Evolutionary conservation across 129 eudicot species (phyloP), one percentile per base, ranked within the genome.

Genomic region (Escallonia herrerae): DNA sequence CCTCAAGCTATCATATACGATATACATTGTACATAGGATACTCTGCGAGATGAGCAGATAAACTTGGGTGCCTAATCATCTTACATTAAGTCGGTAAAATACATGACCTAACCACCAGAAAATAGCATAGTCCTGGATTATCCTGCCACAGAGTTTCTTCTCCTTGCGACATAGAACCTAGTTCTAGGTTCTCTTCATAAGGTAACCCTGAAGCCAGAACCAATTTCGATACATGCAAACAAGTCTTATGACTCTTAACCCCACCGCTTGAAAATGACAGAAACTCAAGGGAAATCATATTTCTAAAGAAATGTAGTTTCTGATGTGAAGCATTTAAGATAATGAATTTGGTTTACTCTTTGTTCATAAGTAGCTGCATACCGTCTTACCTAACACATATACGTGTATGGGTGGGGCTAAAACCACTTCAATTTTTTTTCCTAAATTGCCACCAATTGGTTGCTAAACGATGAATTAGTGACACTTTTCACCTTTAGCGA

Each of bases 191-290:
- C 2, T 39, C 44, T 4, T 43, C 39, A 43, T 43, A 42, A 15
- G n/a, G 45, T 62, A 43, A 61, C 40, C 49, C 49, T 43, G 65
- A 61, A 5, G 10, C 39, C 14, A 51, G 4, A 15, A 7, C 15
- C n/a, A 4, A 51, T n/a, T 43, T 45, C 49, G 7, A 13, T 22
- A 15, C 14, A 11, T 62, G 10, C 43, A 14, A 40, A 37, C 8
- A n/a, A 62, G 65, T 43, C 3, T 42, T 43, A 62, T 62, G 5
- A 62, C 65, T 50, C 55, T 45, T 45, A 43, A n/a, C 65, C 37
- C 15, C 15, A 44, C 9, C 44, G 55, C n/a, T 44, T 45, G 6
- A 22, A 22, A 62, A 62, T 15, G 39, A 62, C 38, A 52, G 10
- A 13, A 5, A 22, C 2, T 15, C 33, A 44, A 62, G 12, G 44